Evolutionary conservation across 441 rosid genomes (phyloP).

Genomic region (Heliophila coronopifolia): DNA sequence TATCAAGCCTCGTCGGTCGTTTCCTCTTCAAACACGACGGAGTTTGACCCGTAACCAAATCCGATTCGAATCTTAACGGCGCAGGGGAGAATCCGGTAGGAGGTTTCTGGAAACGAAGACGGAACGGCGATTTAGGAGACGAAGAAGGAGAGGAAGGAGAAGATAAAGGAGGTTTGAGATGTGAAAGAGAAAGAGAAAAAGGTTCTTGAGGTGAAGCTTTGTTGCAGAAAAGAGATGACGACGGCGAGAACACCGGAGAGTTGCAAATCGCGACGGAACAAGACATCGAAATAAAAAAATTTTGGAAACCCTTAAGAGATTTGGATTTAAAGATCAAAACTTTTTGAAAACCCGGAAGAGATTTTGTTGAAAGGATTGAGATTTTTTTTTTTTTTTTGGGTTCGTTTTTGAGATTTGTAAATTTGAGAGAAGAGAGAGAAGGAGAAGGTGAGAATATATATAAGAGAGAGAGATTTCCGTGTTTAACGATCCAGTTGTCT

Average conservation of each 20-base stretch:
- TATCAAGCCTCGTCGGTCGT: constrained; percentile 60
- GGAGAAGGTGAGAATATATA: constrained; percentile 16
- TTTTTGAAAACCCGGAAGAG: no score
- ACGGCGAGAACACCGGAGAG: constrained; percentile 77
- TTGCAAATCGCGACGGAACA: constrained; percentile 62
- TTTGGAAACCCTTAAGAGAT: no score
- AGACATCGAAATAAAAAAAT: constrained; percentile 44
- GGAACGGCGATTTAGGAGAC: constrained; percentile 50
- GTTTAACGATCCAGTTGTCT: constrained; percentile 18
- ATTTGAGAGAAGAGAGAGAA: constrained; percentile 4
- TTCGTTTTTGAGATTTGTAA: not conserved
- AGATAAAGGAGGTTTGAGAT: constrained; percentile 26
- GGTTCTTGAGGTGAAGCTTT: constrained; percentile 45
- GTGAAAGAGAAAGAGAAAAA: constrained; percentile 31
- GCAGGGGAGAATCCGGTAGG: constrained; percentile 12
- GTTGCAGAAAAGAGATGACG: constrained; percentile 59
- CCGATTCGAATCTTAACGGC: no score
- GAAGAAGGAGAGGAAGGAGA: constrained; percentile 43
- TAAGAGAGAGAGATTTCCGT: constrained; percentile 15
- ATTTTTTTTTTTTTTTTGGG: not conserved
- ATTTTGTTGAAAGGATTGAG: not conserved
- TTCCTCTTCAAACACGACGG: constrained; percentile 74
- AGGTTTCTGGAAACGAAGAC: constrained; percentile 36
- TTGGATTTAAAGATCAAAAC: not conserved
- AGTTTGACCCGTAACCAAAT: constrained; percentile 21